Percentiles rank a stretch among this genome's conserved stretches.
Evolutionary conservation across 192 early-diverging fungal species (phyloP).

Genomic region (Coemansia reversa): DNA sequence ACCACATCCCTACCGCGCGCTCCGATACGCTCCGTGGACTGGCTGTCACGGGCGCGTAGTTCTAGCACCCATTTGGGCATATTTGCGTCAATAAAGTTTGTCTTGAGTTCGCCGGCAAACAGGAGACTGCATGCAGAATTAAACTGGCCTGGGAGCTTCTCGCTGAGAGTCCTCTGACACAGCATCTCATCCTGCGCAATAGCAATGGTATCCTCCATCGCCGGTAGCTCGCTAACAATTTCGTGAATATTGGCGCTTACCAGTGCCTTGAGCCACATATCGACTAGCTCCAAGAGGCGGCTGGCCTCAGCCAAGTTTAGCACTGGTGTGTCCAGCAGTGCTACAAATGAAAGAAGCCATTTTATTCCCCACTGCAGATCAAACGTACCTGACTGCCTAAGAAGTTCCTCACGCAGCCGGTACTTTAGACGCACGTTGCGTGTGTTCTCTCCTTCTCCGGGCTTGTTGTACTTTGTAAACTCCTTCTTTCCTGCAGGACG

Average conservation of each 20-base stretch:
- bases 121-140: conserved; percentile 43
- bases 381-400: conserved; percentile 29
- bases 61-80: conserved; percentile 36
- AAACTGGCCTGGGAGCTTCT: conserved; percentile 34
- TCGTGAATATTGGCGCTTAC: conserved; percentile 28
- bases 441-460: conserved; percentile 18
- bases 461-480: conserved; percentile 28
- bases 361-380: conserved; percentile 42
- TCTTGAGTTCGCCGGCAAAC: conserved; percentile 34
- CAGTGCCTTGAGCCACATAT: conserved; percentile 30
- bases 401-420: conserved; percentile 22
- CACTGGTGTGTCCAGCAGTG: conserved; percentile 33
- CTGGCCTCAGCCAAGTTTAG: conserved; percentile 1
- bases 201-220: conserved; percentile 10
- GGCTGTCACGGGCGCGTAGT: not conserved
- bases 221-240: conserved; percentile 18
- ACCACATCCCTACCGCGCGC: not conserved
- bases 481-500: conserved; percentile 36
- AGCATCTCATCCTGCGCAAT: conserved; percentile 26
- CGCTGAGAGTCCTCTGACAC: conserved; percentile 6
- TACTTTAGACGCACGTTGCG: conserved; percentile 35
- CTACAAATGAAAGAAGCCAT: conserved; percentile 43
- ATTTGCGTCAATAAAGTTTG: conserved; percentile 16
- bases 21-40: too few species aligned
- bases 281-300: conserved; percentile 20